phyloP scores from a whole-genome alignment of 2,329 filamentous ascomycete species.

The Macrophomina tecta region DNA sequence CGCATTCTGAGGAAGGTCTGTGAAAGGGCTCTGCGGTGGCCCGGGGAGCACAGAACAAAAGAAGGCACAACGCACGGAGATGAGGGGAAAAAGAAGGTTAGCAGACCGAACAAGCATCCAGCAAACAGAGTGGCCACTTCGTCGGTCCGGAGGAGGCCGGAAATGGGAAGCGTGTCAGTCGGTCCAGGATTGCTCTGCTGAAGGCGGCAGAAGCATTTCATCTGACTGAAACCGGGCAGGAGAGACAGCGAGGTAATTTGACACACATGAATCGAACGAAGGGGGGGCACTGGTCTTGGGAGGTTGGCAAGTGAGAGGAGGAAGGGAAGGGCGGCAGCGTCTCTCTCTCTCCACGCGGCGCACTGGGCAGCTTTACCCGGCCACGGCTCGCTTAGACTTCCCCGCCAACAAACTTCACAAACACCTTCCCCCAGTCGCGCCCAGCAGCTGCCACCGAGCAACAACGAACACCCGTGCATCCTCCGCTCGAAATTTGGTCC shows the following conservation, averaged over 20 bases:
- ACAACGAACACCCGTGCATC: background rate
- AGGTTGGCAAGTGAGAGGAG: background rate
- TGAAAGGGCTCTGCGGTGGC: background rate
- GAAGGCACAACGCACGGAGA: background rate
- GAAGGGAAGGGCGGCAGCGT: background rate
- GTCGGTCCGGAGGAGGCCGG: background rate
- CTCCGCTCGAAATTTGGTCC: background rate
- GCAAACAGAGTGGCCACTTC: background rate
- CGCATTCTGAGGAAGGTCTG: background rate
- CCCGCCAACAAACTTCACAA: slow-evolving; percentile 1
- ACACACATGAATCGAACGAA: background rate
- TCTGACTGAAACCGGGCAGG: too few relatives aligned
- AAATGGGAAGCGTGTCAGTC: background rate
- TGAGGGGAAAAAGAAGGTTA: background rate
- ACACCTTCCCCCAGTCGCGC: background rate
- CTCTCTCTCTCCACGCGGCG: too few relatives aligned
- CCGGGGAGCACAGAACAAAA: background rate
- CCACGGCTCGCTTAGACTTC: slow-evolving; percentile 7
- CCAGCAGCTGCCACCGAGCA: background rate
- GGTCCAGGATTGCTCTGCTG: background rate
- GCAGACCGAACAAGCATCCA: slow-evolving; percentile 5
- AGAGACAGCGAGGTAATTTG: background rate
- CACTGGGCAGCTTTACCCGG: slow-evolving; percentile 1
- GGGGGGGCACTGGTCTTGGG: background rate
- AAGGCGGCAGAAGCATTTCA: too few relatives aligned